A percentile compares a stretch with the other conserved stretches of the same genome.
Evolutionary conservation across 1,284 basidiomycete species (phyloP).

Genomic region (Amylostereum chailletii): DNA sequence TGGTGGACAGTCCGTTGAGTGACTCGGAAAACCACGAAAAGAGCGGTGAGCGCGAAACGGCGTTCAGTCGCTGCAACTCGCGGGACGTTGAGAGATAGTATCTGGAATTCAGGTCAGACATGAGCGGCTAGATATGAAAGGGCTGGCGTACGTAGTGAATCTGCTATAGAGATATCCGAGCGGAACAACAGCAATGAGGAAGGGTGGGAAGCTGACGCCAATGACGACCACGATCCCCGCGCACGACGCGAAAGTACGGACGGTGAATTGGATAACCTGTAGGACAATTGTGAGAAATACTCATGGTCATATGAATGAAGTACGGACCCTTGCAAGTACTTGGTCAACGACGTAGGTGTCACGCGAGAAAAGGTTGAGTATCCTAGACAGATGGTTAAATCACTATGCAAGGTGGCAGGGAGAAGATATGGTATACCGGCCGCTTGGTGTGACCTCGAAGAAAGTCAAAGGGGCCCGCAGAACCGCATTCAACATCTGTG

Average conservation of each 20-base stretch:
- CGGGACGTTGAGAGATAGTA: slow-evolving; percentile 90
- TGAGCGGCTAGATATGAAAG: not conserved
- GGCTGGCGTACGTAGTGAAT: slow-evolving; percentile 60
- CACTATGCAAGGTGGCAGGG: not conserved
- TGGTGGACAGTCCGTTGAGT: slow-evolving; percentile 77
- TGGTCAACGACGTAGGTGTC: slow-evolving; percentile 92
- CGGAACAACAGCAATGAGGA: slow-evolving; percentile 71
- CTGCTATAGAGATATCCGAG: slow-evolving; percentile 67
- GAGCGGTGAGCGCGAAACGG: slow-evolving; percentile 85
- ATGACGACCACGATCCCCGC: slow-evolving; percentile 77
- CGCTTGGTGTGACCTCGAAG: slow-evolving; percentile 80
- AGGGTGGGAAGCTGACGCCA: slow-evolving; percentile 73
- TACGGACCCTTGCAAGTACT: slow-evolving; percentile 55
- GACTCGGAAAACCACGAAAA: slow-evolving; percentile 89
- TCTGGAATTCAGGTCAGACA: slow-evolving; percentile 24
- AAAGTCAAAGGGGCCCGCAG: slow-evolving; percentile 81
- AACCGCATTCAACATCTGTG: slow-evolving; percentile 67
- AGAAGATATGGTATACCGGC: slow-evolving; percentile 38
- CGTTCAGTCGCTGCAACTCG: slow-evolving; percentile 88
- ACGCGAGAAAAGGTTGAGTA: slow-evolving; percentile 85
- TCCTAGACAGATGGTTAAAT: slow-evolving; percentile 28
- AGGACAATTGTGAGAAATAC: not conserved
- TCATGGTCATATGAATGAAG: not conserved
- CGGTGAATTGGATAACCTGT: slow-evolving; percentile 58
- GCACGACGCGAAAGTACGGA: slow-evolving; percentile 53